phyloP scores from a whole-genome alignment of 805 yeast genomes.

The Ogataea sp. region DNA sequence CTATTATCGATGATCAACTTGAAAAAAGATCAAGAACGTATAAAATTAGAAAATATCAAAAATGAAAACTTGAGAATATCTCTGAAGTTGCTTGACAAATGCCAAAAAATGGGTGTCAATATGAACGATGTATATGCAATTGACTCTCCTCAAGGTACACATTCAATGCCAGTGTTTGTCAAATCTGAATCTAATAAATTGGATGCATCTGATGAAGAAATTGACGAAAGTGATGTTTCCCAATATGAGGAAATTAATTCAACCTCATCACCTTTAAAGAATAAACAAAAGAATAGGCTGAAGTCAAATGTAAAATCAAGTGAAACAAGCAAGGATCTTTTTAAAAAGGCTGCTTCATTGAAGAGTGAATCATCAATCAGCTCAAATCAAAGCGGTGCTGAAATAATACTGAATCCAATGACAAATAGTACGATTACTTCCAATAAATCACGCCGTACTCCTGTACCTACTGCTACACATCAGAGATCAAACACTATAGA shows the following conservation, averaged over 20 bases:
- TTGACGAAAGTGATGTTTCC: not conserved
- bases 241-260: no score
- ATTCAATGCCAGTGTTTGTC: not conserved
- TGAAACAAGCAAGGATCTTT: no score
- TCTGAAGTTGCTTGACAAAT: conserved; percentile 26
- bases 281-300: no score
- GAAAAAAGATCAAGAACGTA: conserved; percentile 34
- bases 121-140: not conserved
- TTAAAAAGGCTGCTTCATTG: not conserved
- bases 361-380: not conserved
- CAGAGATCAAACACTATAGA: conserved; percentile 20
- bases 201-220: not conserved
- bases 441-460: no score
- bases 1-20: conserved; percentile 28
- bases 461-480: conserved; percentile 7
- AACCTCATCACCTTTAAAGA: no score
- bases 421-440: no score
- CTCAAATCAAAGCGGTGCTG: no score
- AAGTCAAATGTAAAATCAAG: no score
- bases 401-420: no score
- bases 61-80: conserved; percentile 25
- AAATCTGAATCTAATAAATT: not conserved
- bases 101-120: not conserved
- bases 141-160: not conserved
- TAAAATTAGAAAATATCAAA: conserved; percentile 29